phyloP scores from a whole-genome alignment of 2,329 filamentous ascomycete species.

The Cordyceps pruinosa region DNA sequence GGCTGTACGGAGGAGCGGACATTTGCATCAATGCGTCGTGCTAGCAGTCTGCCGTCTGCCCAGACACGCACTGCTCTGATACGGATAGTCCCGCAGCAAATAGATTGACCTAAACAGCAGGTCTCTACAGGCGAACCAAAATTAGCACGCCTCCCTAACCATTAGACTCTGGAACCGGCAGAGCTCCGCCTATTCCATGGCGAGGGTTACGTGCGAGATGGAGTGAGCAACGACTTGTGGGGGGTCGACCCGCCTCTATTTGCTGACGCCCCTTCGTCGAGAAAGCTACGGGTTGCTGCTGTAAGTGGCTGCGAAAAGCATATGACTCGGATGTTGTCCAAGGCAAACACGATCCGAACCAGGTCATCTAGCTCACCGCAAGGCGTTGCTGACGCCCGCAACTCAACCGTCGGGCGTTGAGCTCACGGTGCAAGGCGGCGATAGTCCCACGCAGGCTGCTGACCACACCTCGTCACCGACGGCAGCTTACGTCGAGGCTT shows the following conservation, averaged over 20 bases:
- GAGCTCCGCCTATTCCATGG: not conserved
- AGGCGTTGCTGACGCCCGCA: not conserved
- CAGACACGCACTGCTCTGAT: not conserved
- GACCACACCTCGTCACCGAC: too few species aligned
- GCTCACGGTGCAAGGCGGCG: not conserved
- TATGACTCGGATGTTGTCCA: not conserved
- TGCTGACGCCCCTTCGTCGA: not conserved
- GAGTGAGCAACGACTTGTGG: not conserved
- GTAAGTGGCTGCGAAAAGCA: not conserved
- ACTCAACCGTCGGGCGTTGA: not conserved
- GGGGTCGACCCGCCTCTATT: slow-evolving; percentile 8
- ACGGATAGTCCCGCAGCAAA: not conserved
- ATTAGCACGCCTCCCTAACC: not conserved
- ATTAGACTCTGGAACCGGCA: not conserved
- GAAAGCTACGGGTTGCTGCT: not conserved
- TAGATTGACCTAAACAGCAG: not conserved
- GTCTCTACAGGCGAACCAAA: not conserved
- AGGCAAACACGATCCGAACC: not conserved
- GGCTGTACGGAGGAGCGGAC: not conserved
- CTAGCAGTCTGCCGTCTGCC: not conserved
- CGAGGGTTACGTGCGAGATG: not conserved
- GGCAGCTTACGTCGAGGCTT: too few species aligned
- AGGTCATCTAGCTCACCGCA: not conserved
- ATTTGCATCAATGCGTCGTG: not conserved
- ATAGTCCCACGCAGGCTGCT: too few species aligned